phyloP scores from a whole-genome alignment of 257 asterid genomes.

The Paulownia fortunei region DNA sequence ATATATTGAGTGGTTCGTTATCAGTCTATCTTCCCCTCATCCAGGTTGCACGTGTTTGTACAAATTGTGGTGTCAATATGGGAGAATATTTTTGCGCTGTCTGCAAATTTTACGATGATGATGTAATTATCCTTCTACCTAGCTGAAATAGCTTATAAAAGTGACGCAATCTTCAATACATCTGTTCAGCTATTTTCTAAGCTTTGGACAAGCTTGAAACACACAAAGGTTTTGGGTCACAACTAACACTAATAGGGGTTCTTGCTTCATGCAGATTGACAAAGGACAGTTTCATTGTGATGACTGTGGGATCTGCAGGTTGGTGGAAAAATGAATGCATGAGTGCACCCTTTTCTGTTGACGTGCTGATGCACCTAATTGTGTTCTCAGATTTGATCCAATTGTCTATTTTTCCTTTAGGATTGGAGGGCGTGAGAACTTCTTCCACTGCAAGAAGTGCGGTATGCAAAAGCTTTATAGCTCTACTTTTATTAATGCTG shows the following conservation, averaged over 20 bases:
- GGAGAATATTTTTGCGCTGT: slow-evolving; percentile 90
- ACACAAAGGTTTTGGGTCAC: not conserved
- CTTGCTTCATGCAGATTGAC: slow-evolving; percentile 56
- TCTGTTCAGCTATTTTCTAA: not conserved
- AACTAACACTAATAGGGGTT: not conserved
- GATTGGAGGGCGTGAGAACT: slow-evolving; percentile 89
- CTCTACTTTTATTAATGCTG: not conserved
- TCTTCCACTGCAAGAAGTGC: slow-evolving; percentile 91
- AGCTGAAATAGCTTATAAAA: not conserved
- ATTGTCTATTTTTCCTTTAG: slow-evolving; percentile 38
- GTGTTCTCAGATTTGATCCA: not conserved
- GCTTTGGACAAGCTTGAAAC: not conserved
- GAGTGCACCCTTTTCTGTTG: no score
- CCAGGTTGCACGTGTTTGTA: slow-evolving; percentile 82
- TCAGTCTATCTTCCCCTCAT: slow-evolving; percentile 7
- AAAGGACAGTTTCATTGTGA: slow-evolving; percentile 93
- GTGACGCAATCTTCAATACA: not conserved
- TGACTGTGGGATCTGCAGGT: slow-evolving; percentile 98
- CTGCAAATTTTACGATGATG: slow-evolving; percentile 94
- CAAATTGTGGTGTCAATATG: slow-evolving; percentile 95
- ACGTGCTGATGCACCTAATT: no score
- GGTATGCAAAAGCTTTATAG: slow-evolving; percentile 49
- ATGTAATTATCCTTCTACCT: slow-evolving; percentile 54
- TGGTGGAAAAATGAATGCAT: slow-evolving; percentile 25
- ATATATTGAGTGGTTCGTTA: not conserved